These are phyloP conservation scores for Xylaria sp. DNA, from an alignment of 2,329 filamentous ascomycete genomes.

Conservation along the genomic window DNA sequence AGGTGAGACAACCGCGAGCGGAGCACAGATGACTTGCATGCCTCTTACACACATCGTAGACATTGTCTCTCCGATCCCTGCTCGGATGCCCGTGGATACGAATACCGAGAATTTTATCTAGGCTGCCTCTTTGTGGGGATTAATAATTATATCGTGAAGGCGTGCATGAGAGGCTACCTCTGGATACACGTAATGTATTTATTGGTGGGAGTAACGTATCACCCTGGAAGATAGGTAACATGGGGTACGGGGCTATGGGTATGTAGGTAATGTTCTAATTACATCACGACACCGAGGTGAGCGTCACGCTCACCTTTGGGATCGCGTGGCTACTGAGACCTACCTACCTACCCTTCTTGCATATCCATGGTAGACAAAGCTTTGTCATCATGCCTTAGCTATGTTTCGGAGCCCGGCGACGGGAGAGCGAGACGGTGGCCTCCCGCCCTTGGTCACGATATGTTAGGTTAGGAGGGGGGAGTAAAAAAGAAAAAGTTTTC, in stretches of 20 bases:
- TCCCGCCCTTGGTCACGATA: conserved; percentile 12
- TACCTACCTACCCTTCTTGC: background rate
- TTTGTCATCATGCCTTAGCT: too few species aligned
- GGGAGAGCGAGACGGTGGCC: conserved; percentile 13
- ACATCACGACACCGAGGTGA: background rate
- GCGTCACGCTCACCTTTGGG: conserved; percentile 10
- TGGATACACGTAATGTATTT: too few species aligned
- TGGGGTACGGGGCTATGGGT: background rate
- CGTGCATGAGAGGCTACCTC: background rate
- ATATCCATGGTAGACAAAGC: background rate
- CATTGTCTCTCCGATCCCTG: conserved; percentile 1
- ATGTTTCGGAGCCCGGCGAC: background rate
- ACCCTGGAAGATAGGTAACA: background rate
- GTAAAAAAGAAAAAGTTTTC: background rate
- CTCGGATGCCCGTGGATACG: background rate
- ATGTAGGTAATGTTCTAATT: background rate
- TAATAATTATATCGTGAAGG: background rate
- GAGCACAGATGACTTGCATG: background rate
- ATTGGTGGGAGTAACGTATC: conserved; percentile 19
- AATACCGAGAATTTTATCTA: background rate
- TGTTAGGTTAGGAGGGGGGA: too few species aligned
- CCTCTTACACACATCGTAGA: background rate
- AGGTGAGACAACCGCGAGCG: background rate
- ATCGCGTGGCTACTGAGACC: too few species aligned
- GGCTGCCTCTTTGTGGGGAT: conserved; percentile 12